These are phyloP conservation scores for Pichia scutulata DNA, from an alignment of 805 yeast genomes.

Conservation along the genomic window DNA sequence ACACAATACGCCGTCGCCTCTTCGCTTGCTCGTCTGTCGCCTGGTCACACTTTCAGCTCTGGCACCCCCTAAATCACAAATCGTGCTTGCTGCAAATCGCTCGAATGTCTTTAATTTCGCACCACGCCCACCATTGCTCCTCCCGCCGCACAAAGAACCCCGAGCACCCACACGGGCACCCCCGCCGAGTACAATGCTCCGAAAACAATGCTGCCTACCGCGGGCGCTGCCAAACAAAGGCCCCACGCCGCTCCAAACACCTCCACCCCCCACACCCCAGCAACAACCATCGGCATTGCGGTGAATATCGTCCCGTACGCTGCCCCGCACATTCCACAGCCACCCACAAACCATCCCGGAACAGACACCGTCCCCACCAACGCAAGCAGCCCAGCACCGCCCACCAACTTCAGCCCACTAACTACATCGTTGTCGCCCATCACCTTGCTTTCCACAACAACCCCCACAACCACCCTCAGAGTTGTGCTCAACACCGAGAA, in stretches of 20 bases:
- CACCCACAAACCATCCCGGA: not conserved
- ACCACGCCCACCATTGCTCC: not conserved
- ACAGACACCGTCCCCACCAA: not conserved
- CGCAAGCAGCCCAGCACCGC: not conserved
- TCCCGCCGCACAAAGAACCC: not conserved
- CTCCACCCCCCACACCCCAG: slow-evolving; percentile 79
- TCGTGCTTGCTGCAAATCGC: too few relatives aligned
- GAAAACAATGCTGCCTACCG: slow-evolving; percentile 63
- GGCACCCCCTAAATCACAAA: too few relatives aligned
- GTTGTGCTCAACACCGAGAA: slow-evolving; percentile 61
- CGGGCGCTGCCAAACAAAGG: slow-evolving; percentile 80
- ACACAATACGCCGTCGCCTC: not conserved
- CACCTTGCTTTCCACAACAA: not conserved
- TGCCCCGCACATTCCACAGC: slow-evolving; percentile 37
- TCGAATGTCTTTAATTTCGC: not conserved
- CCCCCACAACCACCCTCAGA: slow-evolving; percentile 57
- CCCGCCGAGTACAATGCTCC: slow-evolving; percentile 63
- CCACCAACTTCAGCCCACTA: not conserved
- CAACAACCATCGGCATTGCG: slow-evolving; percentile 69
- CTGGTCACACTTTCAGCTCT: too few relatives aligned
- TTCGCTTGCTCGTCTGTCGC: too few relatives aligned
- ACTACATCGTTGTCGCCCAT: not conserved
- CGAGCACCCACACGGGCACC: not conserved
- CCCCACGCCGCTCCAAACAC: slow-evolving; percentile 91
- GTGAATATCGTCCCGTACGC: slow-evolving; percentile 82